Base-by-base conservation (phyloP, 169 alveolate genomes). In the Cryptosporidium sp. region DNA sequence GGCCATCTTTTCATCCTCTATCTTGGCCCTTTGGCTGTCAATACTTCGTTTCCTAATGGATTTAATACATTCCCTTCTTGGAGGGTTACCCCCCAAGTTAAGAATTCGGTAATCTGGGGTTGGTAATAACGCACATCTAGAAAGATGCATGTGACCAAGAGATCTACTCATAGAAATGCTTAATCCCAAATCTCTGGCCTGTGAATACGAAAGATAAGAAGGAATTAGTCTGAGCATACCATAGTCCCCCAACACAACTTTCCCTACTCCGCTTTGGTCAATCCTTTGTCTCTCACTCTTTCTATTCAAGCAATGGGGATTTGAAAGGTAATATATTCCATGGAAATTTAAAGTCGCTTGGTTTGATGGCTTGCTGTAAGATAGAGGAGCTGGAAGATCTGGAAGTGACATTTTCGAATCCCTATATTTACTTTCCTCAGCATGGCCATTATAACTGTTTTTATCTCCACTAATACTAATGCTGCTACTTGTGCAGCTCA, bases 141-240 rank as follows among this genome's bases (percentile, higher is more conserved):
- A 74, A 35, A 74, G 71, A 41, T 74, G 71, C 86, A 74, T 74
- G 23, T 74, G 86, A 4, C 86, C 86, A 5, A 74, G 86, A 58
- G 86, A 74, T 74, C 86, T 74, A 43, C 86, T 74, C 86, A 74
- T 74, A 5, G 86, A 74, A 51, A 74, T 74, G 29, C 86, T 74
- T 43, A 74, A 39, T 4, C 86, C 86, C 65, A 74, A 21, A 10
- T 74, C 86, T 18, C 86, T 74, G 14, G 86, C 86, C 59, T 74
- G 86, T 7, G 69, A 59, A 18, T 74, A 74, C 6, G 86, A 33
- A 14, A 74, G 35, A 21, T 74, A 74, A 35, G 70, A 52, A 14
- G 86, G 86, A 55, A 74, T 59, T 21, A 74, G 55, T 41, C 86
- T 58, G 33, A 74, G 71, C 86, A 74, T 74, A 9, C 73, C 86